These are phyloP conservation scores for Verticillium tricorpus DNA, from an alignment of 2,329 filamentous ascomycete genomes.

Conservation along the genomic window DNA sequence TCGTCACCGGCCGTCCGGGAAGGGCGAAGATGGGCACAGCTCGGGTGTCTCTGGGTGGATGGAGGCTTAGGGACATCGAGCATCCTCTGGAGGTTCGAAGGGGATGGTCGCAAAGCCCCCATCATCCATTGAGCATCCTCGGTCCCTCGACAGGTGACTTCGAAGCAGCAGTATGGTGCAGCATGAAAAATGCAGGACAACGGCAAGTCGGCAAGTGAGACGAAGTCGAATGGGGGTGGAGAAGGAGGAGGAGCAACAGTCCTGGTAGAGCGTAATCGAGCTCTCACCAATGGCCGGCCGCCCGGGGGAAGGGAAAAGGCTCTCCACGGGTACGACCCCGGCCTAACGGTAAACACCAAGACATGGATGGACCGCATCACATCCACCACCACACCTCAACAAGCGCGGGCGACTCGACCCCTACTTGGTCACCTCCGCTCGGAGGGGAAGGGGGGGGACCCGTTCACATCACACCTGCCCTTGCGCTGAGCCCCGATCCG, in stretches of 20 bases:
- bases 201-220: no score
- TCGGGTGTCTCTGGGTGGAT: neutral
- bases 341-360: conserved; percentile 10
- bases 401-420: neutral
- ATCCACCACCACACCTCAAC: neutral
- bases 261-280: neutral
- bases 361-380: neutral
- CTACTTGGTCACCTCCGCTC: neutral
- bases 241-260: no score
- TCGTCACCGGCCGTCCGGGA: conserved; percentile 12
- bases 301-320: conserved; percentile 13
- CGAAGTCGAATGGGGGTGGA: no score
- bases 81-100: no score
- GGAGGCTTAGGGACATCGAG: no score
- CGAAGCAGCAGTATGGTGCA: no score
- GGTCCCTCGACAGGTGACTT: no score
- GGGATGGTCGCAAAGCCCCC: no score
- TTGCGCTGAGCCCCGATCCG: neutral
- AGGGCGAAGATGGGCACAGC: conserved; percentile 5
- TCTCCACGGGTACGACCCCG: conserved; percentile 7
- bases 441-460: neutral
- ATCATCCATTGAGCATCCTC: no score
- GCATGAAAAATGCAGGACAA: no score
- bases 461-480: no score
- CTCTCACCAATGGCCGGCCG: conserved; percentile 1